Base-by-base conservation (phyloP, 1,139 yeast genomes). In the Zygoascus sp. region DNA sequence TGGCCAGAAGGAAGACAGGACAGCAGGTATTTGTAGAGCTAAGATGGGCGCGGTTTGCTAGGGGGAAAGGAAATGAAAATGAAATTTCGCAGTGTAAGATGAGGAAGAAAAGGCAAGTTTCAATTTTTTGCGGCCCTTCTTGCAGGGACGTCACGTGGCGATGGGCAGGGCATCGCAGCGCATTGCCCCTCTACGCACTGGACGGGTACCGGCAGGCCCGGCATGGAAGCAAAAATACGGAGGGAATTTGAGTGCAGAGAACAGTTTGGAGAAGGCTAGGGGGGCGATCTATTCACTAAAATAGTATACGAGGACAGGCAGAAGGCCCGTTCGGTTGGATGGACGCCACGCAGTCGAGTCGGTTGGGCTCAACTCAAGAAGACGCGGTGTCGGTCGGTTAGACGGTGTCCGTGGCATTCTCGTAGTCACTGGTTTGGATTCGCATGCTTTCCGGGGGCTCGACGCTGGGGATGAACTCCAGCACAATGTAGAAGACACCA, bases 381-480 rank as follows among this genome's bases (percentile, higher is more conserved):
- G n/a, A n/a, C n/a, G n/a, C n/a, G n/a, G n/a, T n/a, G n/a, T 7
- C 9, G n/a, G 17, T 13, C 16, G 10, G 6, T 46, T 57, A 60
- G n/a, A 61, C 56, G 28, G 64, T 60, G 46, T 60, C 64, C 19
- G 61, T 59, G 42, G 61, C 59, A 35, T 58, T 53, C 54, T 59
- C 64, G 37, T 60, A 59, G 41, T 59, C 61, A 22, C 49, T 30
- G 19, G 40, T 43, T 22, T 36, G 48, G 16, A 43, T 46, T 15
- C 64, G 54, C 90, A 85, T 83, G 65, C 81, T 83, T 55, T 80
- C 81, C 44, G 94, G 90, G 34, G 86, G 79, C 37, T 83, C 79
- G 35, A 83, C 69, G 49, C 83, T 76, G 27, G 90, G 87, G 21
- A 83, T 68, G 43, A 83, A 81, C 63, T 87, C 94, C 57, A 86